Evolutionary conservation across 108 stramenopile genomes (phyloP), one percentile per base, ranked within the genome.

Genomic region (Epipyxis sp.): DNA sequence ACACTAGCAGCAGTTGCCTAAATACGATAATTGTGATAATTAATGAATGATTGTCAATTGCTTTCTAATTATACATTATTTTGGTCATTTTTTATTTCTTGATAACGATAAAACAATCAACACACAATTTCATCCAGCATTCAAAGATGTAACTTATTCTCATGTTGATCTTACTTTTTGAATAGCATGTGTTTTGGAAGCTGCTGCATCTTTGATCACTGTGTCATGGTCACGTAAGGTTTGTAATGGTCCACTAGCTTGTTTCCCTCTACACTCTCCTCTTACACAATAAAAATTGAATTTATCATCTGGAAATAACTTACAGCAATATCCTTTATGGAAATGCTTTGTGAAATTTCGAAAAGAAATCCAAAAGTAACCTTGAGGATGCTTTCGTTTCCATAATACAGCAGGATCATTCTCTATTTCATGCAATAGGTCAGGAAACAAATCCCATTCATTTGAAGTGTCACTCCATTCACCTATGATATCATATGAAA

Each of bases 361-460:
- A 50, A 83, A 88, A 30, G 50, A 40, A 72, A 88, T 85, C 84
- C 84, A 88, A 50, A 87, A 87, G 39, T 82, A 82, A 30, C 82
- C 84, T 40, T 86, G 69, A 46, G 40, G 57, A 32, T 82, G 78
- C 3, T 76, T 29, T 10, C 81, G 83, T 29, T 42, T 50, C 86
- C 85, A 86, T 27, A 79, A 59, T 0, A 40, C 77, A 0, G 40
- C 40, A 16, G 42, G 27, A 44, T 84, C 59, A 1, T 44, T 59
- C 32, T 20, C 39, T 2, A 76, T 25, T 67, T 77, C 83, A 27
- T 45, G 39, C 13, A 58, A 43, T 35, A 87, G 78, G 81, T 87
- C 87, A 32, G 83, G 86, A 68, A 85, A 88, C 68, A 84, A 81
- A 42, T 86, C 86, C 87, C 87, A 86, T 50, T 82, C 40, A 34